These are phyloP conservation scores for Globisporangium irregulare DNA, from an alignment of 352 stramenopile genomes.

Conservation along the genomic window DNA sequence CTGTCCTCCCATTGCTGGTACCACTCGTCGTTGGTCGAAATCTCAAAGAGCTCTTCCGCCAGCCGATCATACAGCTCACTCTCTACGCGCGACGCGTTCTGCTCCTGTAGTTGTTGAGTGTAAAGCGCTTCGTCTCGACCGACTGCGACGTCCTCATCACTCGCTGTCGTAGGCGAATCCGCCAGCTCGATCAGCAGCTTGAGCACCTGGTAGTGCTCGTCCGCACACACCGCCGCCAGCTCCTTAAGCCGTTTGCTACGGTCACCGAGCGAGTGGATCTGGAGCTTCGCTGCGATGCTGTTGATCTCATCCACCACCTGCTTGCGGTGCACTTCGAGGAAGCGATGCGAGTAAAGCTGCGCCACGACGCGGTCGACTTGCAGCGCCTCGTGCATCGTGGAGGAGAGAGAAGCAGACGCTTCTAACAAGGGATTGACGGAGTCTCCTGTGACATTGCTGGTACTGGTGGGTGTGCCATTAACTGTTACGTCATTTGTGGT, in stretches of 20 bases:
- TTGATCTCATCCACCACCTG: constrained; percentile 40
- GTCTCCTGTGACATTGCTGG: too few relatives aligned
- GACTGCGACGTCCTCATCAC: constrained; percentile 31
- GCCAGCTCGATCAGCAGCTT: constrained; percentile 65
- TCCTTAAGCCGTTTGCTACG: constrained; percentile 32
- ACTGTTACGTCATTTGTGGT: neutral
- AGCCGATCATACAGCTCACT: constrained; percentile 33
- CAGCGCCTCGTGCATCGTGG: constrained; percentile 16
- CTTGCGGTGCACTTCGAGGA: constrained; percentile 46
- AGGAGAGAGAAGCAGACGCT: neutral
- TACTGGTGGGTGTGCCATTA: neutral
- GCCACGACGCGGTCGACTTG: constrained; percentile 47
- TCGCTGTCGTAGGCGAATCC: constrained; percentile 37
- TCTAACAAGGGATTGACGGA: neutral
- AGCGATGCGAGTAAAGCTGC: constrained; percentile 45
- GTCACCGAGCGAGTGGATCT: constrained; percentile 50
- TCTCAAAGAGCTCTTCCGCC: constrained; percentile 54
- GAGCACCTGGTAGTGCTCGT: constrained; percentile 38
- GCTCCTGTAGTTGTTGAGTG: constrained; percentile 20
- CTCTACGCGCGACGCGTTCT: constrained; percentile 17
- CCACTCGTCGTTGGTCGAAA: constrained; percentile 67
- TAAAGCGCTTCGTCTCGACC: constrained; percentile 20
- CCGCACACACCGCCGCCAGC: constrained; percentile 26
- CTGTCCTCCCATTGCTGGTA: constrained; percentile 53
- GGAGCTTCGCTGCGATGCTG: constrained; percentile 47